phyloP scores from a whole-genome alignment of 805 yeast genomes.

The Spathaspora sp. region DNA sequence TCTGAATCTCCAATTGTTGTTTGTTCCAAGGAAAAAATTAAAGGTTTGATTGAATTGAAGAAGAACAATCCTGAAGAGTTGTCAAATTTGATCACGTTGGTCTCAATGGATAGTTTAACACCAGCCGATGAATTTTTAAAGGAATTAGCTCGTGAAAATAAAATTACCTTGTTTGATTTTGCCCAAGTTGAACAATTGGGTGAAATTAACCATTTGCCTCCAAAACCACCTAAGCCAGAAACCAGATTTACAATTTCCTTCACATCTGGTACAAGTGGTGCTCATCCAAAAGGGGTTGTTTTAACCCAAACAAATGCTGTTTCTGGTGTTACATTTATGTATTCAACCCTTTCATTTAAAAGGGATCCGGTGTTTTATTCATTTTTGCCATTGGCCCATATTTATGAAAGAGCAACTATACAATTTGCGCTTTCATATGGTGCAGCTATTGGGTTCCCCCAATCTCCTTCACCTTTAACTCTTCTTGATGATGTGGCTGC shows the following conservation, averaged over 20 bases:
- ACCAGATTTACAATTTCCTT: constrained; percentile 59
- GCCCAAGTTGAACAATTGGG: constrained; percentile 30
- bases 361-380: constrained; percentile 31
- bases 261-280: constrained; percentile 75
- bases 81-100: constrained; percentile 26
- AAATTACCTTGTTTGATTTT: constrained; percentile 26
- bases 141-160: constrained; percentile 15
- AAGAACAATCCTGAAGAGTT: constrained; percentile 19
- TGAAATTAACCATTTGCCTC: constrained; percentile 23
- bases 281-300: constrained; percentile 65
- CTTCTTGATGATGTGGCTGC: constrained; percentile 56
- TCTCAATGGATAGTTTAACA: constrained; percentile 36
- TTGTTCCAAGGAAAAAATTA: constrained; percentile 31
- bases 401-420: constrained; percentile 48
- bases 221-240: constrained; percentile 50
- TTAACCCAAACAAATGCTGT: constrained; percentile 49
- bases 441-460: constrained; percentile 51
- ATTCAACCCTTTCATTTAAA: constrained; percentile 14
- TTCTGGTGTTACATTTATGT: constrained; percentile 43
- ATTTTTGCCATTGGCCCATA: constrained; percentile 59
- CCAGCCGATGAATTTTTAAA: constrained; percentile 24
- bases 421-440: constrained; percentile 46
- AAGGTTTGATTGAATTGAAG: constrained; percentile 26
- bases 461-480: constrained; percentile 40
- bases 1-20: constrained; percentile 55